Evolutionary conservation across 768 basidiomycete species (phyloP).

Genomic region (Jaapia argillacea): DNA sequence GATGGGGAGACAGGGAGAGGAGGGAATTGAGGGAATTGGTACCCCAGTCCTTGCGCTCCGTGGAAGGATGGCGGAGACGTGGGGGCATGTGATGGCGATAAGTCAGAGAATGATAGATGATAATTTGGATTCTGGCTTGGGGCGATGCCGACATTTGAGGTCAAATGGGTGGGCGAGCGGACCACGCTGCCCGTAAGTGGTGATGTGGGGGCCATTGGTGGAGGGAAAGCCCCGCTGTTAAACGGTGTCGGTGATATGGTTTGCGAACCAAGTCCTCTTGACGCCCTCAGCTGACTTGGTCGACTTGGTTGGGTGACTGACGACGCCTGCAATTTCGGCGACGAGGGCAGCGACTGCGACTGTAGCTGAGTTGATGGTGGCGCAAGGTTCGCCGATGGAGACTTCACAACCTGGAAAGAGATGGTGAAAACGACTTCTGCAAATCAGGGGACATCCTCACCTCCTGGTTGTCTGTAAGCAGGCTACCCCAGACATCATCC

Average conservation of each 20-base stretch:
- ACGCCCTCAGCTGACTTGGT: slow-evolving; percentile 4
- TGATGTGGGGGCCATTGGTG: slow-evolving; percentile 6
- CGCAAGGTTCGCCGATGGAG: slow-evolving; percentile 10
- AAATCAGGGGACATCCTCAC: slow-evolving; percentile 10
- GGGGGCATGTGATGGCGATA: too few species aligned
- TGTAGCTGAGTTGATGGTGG: slow-evolving; percentile 9
- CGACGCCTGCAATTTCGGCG: slow-evolving; percentile 17
- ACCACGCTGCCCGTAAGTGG: slow-evolving; percentile 3
- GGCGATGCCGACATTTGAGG: too few species aligned
- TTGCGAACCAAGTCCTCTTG: slow-evolving; percentile 25
- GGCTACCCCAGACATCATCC: slow-evolving; percentile 80
- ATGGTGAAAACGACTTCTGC: neutral
- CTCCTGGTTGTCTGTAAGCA: slow-evolving; percentile 38
- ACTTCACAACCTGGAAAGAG: neutral
- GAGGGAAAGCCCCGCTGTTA: slow-evolving; percentile 16
- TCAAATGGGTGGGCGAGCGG: too few species aligned
- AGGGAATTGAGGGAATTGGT: too few species aligned
- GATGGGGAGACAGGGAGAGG: slow-evolving; percentile 11
- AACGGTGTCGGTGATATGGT: slow-evolving; percentile 25
- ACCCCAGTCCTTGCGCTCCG: too few species aligned
- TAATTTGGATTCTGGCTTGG: slow-evolving; percentile 22
- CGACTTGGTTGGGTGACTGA: neutral
- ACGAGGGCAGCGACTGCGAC: slow-evolving; percentile 28
- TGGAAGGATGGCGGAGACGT: slow-evolving; percentile 14
- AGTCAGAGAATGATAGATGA: slow-evolving; percentile 14